Conservation (phyloP, 306 rosid genomes). For the Trichosanthes truncata region DNA sequence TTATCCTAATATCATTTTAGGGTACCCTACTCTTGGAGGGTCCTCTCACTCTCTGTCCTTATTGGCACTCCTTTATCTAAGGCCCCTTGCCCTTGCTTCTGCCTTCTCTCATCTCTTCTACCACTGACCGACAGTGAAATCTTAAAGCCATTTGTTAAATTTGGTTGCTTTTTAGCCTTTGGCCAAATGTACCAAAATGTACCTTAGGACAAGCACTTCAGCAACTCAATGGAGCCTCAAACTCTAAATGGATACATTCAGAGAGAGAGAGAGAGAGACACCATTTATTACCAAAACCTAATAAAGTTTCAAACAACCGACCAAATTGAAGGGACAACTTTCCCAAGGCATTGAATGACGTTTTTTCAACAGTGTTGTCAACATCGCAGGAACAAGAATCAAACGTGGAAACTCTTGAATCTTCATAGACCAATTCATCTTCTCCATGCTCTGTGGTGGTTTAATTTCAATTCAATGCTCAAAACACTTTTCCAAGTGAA, state of each 20-base stretch:
- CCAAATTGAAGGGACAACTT: not conserved
- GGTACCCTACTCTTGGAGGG: not conserved
- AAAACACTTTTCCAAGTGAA: not conserved
- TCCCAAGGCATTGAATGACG: not conserved
- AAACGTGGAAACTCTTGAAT: not conserved
- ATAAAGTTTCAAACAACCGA: not conserved
- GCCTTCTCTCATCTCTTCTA: not conserved
- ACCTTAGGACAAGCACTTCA: not conserved
- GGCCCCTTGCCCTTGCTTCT: not conserved
- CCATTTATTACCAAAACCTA: constrained; percentile 3
- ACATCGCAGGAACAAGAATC: not conserved
- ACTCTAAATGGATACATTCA: not conserved
- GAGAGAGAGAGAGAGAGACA: not conserved
- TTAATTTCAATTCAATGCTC: not conserved
- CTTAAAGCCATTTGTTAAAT: not conserved
- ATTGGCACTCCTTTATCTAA: not conserved
- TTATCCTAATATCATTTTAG: not conserved
- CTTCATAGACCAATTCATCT: not conserved
- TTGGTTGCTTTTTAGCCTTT: constrained; percentile 5
- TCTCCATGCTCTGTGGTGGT: not conserved
- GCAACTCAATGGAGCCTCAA: not conserved
- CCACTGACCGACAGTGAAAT: not conserved
- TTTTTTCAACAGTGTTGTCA: not conserved
- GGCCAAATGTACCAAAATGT: not conserved
- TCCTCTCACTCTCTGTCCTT: not conserved